These are phyloP conservation scores for Trichoderma sp. DNA, from an alignment of 2,329 filamentous ascomycete species.

Conservation along the genomic window DNA sequence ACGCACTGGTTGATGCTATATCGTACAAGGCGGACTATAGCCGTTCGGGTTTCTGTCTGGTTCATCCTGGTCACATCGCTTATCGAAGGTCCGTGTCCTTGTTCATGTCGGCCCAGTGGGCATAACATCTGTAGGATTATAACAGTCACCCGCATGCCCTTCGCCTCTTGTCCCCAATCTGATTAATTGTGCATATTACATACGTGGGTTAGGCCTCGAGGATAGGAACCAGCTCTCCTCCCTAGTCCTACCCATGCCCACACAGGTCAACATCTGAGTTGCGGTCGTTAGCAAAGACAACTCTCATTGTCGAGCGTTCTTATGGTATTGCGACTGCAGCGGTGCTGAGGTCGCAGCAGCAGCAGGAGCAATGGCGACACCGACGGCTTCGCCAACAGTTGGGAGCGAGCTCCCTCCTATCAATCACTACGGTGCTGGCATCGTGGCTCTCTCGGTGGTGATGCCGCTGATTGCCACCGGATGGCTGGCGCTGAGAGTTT, in stretches of 20 bases:
- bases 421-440: slow-evolving; percentile 20
- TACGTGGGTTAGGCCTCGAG: neutral
- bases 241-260: neutral
- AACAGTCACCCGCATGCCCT: neutral
- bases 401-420: slow-evolving; percentile 26
- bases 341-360: neutral
- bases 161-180: neutral
- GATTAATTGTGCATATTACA: neutral
- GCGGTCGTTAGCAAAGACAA: no score
- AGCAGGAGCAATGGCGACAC: neutral
- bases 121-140: neutral
- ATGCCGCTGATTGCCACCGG: slow-evolving; percentile 29
- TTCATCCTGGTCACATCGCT: no score
- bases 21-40: no score
- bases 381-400: neutral
- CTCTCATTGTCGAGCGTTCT: neutral
- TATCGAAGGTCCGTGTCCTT: no score
- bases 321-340: neutral
- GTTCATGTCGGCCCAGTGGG: neutral
- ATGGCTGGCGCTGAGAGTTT: slow-evolving; percentile 31
- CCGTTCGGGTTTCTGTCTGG: no score
- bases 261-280: neutral
- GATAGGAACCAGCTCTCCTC: neutral
- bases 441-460: slow-evolving; percentile 28
- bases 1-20: no score